Conservation (phyloP, 139 green algal species). For the Picochlorum sp. region DNA sequence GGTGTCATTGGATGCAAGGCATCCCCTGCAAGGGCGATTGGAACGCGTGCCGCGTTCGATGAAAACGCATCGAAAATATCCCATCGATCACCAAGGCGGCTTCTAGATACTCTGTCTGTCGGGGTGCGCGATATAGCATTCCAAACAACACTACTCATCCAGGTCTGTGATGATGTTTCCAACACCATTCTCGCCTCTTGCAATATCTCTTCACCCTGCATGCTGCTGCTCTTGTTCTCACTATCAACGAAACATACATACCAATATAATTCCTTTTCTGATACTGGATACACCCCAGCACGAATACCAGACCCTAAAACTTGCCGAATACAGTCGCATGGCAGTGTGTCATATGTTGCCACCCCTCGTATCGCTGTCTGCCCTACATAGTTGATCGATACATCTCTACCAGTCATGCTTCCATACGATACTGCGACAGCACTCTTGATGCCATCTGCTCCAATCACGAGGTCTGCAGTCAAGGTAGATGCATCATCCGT, state of each 20-base stretch:
- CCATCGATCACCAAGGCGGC: conserved; percentile 46
- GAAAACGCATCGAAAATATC: conserved; percentile 10
- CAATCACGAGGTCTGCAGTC: conserved; percentile 31
- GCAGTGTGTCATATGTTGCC: conserved; percentile 7
- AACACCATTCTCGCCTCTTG: conserved; percentile 34
- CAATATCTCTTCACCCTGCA: conserved; percentile 14
- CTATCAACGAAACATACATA: conserved; percentile 33
- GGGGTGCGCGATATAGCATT: conserved; percentile 37
- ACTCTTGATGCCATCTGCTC: conserved; percentile 49
- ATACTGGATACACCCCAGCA: conserved; percentile 62
- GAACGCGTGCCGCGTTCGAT: conserved; percentile 4
- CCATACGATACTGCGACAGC: conserved; percentile 27
- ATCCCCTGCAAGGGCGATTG: conserved; percentile 55
- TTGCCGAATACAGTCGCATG: conserved; percentile 31
- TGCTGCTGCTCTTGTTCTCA: background rate
- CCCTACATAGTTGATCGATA: conserved; percentile 36
- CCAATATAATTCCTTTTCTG: conserved; percentile 52
- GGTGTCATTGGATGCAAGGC: conserved; percentile 74
- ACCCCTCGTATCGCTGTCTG: conserved; percentile 41
- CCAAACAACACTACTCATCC: conserved; percentile 25
- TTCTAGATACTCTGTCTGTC: conserved; percentile 26
- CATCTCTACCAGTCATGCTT: background rate
- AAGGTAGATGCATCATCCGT: background rate
- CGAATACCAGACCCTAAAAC: conserved; percentile 40
- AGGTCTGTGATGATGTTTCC: conserved; percentile 21